Evolutionary conservation across 768 basidiomycete species (phyloP).

Genomic region (Leccinellum albellum): DNA sequence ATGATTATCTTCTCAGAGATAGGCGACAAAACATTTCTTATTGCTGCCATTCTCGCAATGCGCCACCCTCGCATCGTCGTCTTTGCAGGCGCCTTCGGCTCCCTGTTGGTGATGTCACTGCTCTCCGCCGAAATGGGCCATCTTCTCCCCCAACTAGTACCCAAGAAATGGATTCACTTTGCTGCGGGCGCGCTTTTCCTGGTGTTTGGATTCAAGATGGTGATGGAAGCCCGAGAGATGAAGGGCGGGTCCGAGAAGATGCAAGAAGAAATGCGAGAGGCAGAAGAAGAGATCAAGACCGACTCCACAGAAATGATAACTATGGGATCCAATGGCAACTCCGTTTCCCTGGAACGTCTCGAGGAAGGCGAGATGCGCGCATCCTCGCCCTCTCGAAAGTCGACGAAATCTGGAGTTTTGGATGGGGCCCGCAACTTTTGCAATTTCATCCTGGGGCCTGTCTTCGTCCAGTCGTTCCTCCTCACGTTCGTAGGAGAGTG

Average conservation of each 20-base stretch:
- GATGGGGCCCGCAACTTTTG: slow-evolving; percentile 82
- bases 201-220: slow-evolving; percentile 87
- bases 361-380: slow-evolving; percentile 57
- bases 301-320: slow-evolving; percentile 53
- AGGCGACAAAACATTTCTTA: slow-evolving; percentile 92
- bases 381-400: slow-evolving; percentile 14
- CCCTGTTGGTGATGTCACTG: slow-evolving; percentile 89
- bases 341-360: slow-evolving; percentile 67
- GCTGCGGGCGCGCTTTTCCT: slow-evolving; percentile 82
- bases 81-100: slow-evolving; percentile 84
- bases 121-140: slow-evolving; percentile 93
- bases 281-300: slow-evolving; percentile 91
- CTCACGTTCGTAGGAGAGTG: slow-evolving; percentile 98
- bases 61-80: slow-evolving; percentile 84
- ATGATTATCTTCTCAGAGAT: slow-evolving; percentile 95
- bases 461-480: slow-evolving; percentile 92
- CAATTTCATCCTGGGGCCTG: slow-evolving; percentile 80
- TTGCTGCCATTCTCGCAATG: slow-evolving; percentile 90
- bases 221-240: slow-evolving; percentile 82
- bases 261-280: slow-evolving; percentile 91
- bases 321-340: slow-evolving; percentile 31
- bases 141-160: slow-evolving; percentile 80
- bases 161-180: slow-evolving; percentile 60
- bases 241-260: slow-evolving; percentile 74
- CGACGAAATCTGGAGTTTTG: slow-evolving; percentile 24